phyloP scores from a whole-genome alignment of 1,284 basidiomycete species.

The Kalmanozyma brasiliensis region DNA sequence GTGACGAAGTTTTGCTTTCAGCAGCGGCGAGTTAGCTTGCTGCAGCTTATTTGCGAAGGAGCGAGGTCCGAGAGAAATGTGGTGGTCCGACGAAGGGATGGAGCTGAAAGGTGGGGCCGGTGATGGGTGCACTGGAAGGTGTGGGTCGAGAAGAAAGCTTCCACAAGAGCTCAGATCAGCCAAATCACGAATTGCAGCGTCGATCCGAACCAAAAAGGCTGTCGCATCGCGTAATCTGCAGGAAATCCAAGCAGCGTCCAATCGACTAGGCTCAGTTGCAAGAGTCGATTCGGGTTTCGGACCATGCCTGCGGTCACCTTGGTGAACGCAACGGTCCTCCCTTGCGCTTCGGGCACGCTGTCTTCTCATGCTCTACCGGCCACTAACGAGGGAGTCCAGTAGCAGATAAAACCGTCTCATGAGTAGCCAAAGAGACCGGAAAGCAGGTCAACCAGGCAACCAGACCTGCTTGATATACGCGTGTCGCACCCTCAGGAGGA shows the following conservation, averaged over 20 bases:
- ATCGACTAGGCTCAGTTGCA: conserved; percentile 4
- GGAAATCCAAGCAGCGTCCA: conserved; percentile 6
- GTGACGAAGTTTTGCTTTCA: background rate
- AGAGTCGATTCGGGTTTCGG: conserved; percentile 15
- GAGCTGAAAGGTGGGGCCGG: background rate
- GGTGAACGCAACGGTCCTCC: too few species aligned
- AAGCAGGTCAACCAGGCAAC: too few species aligned
- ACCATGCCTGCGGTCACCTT: background rate
- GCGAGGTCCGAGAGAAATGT: background rate
- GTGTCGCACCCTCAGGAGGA: too few species aligned
- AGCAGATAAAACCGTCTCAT: too few species aligned
- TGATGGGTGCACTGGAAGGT: conserved; percentile 7
- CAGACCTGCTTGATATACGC: too few species aligned
- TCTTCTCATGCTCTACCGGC: too few species aligned
- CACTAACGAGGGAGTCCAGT: too few species aligned
- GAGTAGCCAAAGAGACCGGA: too few species aligned
- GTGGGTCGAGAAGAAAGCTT: conserved; percentile 4
- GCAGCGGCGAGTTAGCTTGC: background rate
- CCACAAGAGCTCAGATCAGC: background rate
- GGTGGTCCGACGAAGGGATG: background rate
- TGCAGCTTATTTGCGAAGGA: background rate
- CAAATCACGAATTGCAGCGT: conserved; percentile 1
- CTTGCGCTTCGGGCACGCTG: too few species aligned
- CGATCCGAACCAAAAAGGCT: conserved; percentile 11
- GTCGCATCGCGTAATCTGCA: conserved; percentile 40